Conservation (phyloP, 495 filamentous ascomycete species). For the Bacidia rubella region DNA sequence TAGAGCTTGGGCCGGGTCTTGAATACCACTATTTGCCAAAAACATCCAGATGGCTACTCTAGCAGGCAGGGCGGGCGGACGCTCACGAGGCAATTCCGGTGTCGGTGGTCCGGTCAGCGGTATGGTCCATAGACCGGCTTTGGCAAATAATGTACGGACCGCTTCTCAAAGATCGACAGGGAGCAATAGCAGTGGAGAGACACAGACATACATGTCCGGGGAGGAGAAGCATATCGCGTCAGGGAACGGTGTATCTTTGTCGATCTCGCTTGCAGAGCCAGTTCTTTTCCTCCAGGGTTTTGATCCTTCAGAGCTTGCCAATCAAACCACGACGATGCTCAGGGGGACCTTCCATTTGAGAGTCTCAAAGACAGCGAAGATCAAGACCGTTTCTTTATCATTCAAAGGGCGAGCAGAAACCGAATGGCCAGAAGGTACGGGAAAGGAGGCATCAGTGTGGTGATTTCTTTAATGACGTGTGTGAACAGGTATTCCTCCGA, state of each 20-base stretch:
- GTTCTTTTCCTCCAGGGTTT: conserved; percentile 84
- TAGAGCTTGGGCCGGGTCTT: too few relatives aligned
- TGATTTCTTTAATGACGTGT: neutral
- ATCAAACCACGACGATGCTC: conserved; percentile 67
- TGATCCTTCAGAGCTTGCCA: conserved; percentile 59
- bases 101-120: conserved; percentile 21
- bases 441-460: conserved; percentile 6
- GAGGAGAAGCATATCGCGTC: conserved; percentile 59
- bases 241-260: conserved; percentile 58
- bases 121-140: conserved; percentile 24
- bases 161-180: conserved; percentile 18
- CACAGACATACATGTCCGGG: conserved; percentile 16
- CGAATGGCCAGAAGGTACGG: conserved; percentile 91
- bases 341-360: conserved; percentile 72
- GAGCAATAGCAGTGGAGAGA: conserved; percentile 15
- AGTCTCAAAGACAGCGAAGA: conserved; percentile 80
- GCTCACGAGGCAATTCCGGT: conserved; percentile 21
- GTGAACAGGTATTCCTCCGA: conserved; percentile 72
- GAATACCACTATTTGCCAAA: too few relatives aligned
- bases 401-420: conserved; percentile 79
- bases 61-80: conserved; percentile 11
- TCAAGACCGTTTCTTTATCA: conserved; percentile 82
- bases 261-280: conserved; percentile 73
- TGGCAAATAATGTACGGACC: conserved; percentile 20
- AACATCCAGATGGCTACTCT: too few relatives aligned